Conservation (phyloP, 768 basidiomycete species). For the Rhodotorula diobovata region DNA sequence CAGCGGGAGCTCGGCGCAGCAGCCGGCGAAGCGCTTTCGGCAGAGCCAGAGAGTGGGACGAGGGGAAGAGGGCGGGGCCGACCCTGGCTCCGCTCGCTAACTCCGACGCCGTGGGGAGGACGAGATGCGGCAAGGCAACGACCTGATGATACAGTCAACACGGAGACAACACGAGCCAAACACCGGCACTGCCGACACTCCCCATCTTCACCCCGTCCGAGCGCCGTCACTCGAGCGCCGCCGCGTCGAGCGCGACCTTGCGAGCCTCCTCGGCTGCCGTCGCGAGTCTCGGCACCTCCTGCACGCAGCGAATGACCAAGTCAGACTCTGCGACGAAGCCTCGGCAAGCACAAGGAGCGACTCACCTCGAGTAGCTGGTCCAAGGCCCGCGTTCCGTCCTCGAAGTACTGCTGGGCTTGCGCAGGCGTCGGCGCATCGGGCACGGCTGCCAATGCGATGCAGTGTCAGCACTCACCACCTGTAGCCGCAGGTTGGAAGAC, state of each 20-base stretch:
- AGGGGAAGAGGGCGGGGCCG: not conserved
- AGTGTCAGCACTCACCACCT: too few relatives aligned
- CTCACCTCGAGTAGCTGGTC: conserved; percentile 11
- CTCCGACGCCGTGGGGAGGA: not conserved
- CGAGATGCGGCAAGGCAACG: not conserved
- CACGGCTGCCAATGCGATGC: not conserved
- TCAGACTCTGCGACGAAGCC: too few relatives aligned
- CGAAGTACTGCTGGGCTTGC: conserved; percentile 13
- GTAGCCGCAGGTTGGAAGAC: not conserved
- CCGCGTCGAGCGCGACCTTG: conserved; percentile 12
- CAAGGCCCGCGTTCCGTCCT: not conserved
- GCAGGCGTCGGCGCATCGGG: not conserved
- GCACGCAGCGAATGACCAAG: not conserved
- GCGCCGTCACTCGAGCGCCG: not conserved
- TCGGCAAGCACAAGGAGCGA: not conserved
- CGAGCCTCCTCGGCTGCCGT: conserved; percentile 11
- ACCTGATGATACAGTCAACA: not conserved
- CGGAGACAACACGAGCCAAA: not conserved
- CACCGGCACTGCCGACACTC: not conserved
- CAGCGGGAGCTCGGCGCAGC: not conserved
- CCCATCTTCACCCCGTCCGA: too few relatives aligned
- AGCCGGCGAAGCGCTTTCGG: too few relatives aligned
- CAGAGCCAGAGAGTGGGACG: not conserved
- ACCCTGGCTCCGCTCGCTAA: not conserved
- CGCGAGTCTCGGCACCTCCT: conserved; percentile 11